phyloP scores from a whole-genome alignment of 2,329 filamentous ascomycete species.

The Stromatinia cepivora region DNA sequence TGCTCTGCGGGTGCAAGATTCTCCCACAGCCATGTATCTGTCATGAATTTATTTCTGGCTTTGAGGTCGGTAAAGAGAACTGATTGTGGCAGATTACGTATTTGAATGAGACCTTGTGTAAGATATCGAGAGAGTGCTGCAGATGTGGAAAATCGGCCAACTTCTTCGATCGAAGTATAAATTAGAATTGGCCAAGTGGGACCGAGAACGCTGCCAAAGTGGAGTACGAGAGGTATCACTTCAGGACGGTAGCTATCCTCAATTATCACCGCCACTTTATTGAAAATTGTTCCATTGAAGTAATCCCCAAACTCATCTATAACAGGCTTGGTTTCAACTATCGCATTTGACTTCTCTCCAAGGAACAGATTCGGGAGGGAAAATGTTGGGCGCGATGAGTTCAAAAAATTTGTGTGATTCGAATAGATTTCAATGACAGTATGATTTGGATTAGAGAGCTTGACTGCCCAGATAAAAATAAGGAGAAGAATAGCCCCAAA shows the following conservation, averaged over 20 bases:
- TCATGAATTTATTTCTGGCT: slow-evolving; percentile 39
- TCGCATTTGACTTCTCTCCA: slow-evolving; percentile 9
- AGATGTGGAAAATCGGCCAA: slow-evolving; percentile 38
- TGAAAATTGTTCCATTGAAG: slow-evolving; percentile 33
- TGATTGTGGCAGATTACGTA: slow-evolving; percentile 44
- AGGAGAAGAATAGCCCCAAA: slow-evolving; percentile 33
- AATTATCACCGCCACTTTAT: slow-evolving; percentile 44
- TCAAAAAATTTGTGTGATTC: slow-evolving; percentile 15
- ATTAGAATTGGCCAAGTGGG: slow-evolving; percentile 49
- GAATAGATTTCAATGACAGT: slow-evolving; percentile 30
- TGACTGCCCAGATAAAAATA: slow-evolving; percentile 35
- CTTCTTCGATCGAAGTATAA: slow-evolving; percentile 43
- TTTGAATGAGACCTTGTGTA: slow-evolving; percentile 40
- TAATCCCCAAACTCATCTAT: slow-evolving; percentile 20
- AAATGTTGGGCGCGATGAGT: slow-evolving; percentile 8
- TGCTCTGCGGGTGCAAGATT: slow-evolving; percentile 40
- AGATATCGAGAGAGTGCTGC: slow-evolving; percentile 45
- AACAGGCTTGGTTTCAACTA: slow-evolving; percentile 10
- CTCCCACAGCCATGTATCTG: slow-evolving; percentile 42
- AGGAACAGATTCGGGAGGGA: background rate
- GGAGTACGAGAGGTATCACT: slow-evolving; percentile 45
- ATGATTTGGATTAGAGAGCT: slow-evolving; percentile 32
- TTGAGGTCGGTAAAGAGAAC: slow-evolving; percentile 42
- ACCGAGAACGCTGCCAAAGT: slow-evolving; percentile 46
- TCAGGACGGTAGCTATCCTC: slow-evolving; percentile 42